Percentiles rank a stretch among this genome's conserved stretches.
Evolutionary conservation across 2,329 filamentous ascomycete genomes (phyloP).

Genomic region (Chaetomiaceae sp.): DNA sequence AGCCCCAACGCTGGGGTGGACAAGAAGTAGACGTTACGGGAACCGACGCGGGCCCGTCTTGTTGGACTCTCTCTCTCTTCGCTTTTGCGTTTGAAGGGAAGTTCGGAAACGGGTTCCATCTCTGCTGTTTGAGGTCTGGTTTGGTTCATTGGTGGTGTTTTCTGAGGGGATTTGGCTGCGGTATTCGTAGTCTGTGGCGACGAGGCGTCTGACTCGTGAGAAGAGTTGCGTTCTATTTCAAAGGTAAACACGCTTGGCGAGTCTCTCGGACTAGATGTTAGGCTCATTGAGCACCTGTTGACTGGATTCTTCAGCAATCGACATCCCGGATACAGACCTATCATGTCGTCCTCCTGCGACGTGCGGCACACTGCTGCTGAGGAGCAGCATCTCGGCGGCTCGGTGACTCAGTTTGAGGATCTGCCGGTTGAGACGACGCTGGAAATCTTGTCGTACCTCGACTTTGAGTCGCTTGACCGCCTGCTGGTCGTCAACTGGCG

Average conservation of each 20-base stretch:
- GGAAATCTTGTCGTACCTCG: conserved; percentile 41
- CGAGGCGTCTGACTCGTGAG: too few relatives aligned
- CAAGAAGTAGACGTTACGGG: conserved; percentile 34
- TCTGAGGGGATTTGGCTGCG: too few relatives aligned
- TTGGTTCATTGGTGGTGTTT: too few relatives aligned
- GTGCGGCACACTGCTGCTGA: background rate
- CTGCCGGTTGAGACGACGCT: conserved; percentile 42
- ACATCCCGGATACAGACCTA: too few relatives aligned
- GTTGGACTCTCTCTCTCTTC: background rate
- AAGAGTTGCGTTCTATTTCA: too few relatives aligned
- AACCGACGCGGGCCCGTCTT: background rate
- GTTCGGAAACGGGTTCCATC: too few relatives aligned
- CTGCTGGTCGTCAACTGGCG: conserved; percentile 26
- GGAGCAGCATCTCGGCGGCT: background rate
- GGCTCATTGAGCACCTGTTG: too few relatives aligned
- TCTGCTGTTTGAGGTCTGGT: too few relatives aligned
- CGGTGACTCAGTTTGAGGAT: background rate
- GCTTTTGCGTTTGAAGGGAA: background rate
- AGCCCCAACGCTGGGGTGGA: conserved; percentile 49
- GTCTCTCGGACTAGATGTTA: too few relatives aligned
- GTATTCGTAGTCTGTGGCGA: too few relatives aligned
- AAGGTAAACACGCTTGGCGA: too few relatives aligned
- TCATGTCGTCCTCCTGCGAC: background rate
- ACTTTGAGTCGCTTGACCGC: conserved; percentile 34
- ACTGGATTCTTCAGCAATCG: too few relatives aligned